These are phyloP conservation scores for Luzula sylvatica DNA, from an alignment of 176 grass and related monocot species.

Conservation along the genomic window DNA sequence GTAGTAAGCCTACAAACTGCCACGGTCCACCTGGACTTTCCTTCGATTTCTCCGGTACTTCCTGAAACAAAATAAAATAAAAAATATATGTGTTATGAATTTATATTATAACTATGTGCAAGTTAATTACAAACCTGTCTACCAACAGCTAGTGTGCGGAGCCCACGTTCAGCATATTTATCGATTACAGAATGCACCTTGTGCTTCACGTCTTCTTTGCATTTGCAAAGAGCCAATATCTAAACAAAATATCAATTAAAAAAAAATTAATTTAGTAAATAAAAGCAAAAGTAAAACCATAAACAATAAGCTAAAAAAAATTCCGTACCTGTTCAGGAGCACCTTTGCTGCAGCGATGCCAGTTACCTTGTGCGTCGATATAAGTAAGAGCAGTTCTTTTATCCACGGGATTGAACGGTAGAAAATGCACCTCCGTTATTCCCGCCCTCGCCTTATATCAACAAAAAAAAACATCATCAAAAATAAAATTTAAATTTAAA, in stretches of 20 bases:
- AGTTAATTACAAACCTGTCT: conserved; percentile 34
- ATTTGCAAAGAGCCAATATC: conserved; percentile 61
- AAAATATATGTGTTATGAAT: background rate
- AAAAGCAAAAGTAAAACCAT: background rate
- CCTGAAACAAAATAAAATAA: conserved; percentile 24
- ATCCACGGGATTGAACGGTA: conserved; percentile 93
- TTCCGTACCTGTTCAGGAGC: conserved; percentile 59
- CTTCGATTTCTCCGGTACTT: conserved; percentile 67
- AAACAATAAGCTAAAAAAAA: background rate
- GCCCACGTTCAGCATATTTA: conserved; percentile 82
- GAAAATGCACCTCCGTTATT: conserved; percentile 67
- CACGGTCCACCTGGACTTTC: conserved; percentile 53
- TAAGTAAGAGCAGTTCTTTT: conserved; percentile 98
- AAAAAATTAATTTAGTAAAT: background rate
- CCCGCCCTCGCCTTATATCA: conserved; percentile 53
- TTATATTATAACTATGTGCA: background rate
- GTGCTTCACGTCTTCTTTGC: conserved; percentile 28
- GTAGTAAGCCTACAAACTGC: conserved; percentile 74
- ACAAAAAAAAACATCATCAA: conserved; percentile 10
- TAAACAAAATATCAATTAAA: conserved; percentile 6
- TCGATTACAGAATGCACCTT: conserved; percentile 59
- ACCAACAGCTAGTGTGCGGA: conserved; percentile 64
- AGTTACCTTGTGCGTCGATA: conserved; percentile 21
- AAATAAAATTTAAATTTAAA: background rate
- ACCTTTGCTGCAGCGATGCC: conserved; percentile 94